phyloP scores from a whole-genome alignment of 805 yeast genomes.

The Lipomyces starkeyi region DNA sequence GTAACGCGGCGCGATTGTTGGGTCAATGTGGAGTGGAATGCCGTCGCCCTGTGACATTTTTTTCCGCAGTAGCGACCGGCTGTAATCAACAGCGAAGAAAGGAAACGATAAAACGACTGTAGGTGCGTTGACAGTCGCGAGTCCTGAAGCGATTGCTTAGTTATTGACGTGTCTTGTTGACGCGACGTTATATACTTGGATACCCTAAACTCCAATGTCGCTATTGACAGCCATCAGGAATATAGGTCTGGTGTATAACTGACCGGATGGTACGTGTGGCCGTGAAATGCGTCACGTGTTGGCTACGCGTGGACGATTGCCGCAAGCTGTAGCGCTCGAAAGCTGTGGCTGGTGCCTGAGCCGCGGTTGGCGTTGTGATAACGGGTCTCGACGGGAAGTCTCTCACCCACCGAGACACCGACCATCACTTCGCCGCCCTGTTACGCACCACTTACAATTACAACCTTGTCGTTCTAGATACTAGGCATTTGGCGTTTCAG shows the following conservation, averaged over 20 bases:
- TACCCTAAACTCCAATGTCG: too few relatives aligned
- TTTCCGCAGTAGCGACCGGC: neutral
- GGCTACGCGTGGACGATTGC: too few relatives aligned
- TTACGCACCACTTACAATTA: neutral
- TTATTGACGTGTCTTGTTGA: too few relatives aligned
- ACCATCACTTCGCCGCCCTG: neutral
- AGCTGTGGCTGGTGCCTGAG: slow-evolving; percentile 1
- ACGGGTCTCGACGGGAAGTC: neutral
- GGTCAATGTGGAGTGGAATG: slow-evolving; percentile 3
- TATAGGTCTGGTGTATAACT: too few relatives aligned
- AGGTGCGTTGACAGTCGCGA: too few relatives aligned
- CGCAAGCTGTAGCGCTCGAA: too few relatives aligned
- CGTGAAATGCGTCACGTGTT: too few relatives aligned
- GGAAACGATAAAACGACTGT: neutral
- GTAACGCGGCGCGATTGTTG: slow-evolving; percentile 6
- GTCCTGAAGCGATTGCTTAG: too few relatives aligned
- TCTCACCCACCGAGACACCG: neutral
- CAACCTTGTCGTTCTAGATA: neutral
- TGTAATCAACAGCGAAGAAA: neutral
- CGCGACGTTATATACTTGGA: too few relatives aligned
- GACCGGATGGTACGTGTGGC: too few relatives aligned
- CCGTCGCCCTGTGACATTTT: slow-evolving; percentile 14
- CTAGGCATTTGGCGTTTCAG: neutral
- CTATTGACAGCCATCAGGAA: too few relatives aligned
- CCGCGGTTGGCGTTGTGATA: neutral